Base-by-base conservation (phyloP, 2,329 filamentous ascomycete species). In the Beauveria medogensis region DNA sequence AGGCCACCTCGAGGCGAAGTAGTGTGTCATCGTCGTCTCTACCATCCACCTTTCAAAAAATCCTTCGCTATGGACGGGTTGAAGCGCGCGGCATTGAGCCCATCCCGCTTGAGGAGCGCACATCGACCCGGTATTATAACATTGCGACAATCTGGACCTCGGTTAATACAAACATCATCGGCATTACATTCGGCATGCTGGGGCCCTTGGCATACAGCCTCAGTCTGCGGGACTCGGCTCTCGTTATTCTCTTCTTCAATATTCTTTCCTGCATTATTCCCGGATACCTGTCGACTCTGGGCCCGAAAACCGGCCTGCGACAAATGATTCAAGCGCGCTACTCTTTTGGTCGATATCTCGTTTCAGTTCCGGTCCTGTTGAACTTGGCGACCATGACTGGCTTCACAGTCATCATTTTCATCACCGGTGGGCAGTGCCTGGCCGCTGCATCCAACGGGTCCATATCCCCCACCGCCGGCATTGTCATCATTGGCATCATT, bases 321-420 rank as follows among this genome's bases (percentile, higher is more conserved):
- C 84, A 87, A 70, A 85, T 88, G 78, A 80, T 88, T 8, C 83
- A 85, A 65, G 84, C 85, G 4, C 77, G 85, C 24, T 88, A 82
- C 69, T 82, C 80, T 46, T 88, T 86, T 68, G 84, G 79, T 20
- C 77, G 80, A 46, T 86, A 85, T 67, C 72, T 83, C 22, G 81
- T 85, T 40, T 81, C 79, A 0, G 68, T 88, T n/a, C 79, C 83
- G 2, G 80, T 86, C 3, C 68, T 87, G 10, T 74, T 88, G 62
- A 88, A 88, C 66, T 74, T 88, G 26, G 83, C 83, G 16, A 87
- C 83, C 0, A 74, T 87, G 2, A 82, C 79, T 4, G 84, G 84
- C n/a, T 88, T 87, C 73, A 82, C 80, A 55, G 78, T 87, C 66
- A 80, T 88, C 65, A 82, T 82, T 64, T 81, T 77, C 63, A 82